Conservation (phyloP, 768 basidiomycete species). For the Imleria badia region DNA sequence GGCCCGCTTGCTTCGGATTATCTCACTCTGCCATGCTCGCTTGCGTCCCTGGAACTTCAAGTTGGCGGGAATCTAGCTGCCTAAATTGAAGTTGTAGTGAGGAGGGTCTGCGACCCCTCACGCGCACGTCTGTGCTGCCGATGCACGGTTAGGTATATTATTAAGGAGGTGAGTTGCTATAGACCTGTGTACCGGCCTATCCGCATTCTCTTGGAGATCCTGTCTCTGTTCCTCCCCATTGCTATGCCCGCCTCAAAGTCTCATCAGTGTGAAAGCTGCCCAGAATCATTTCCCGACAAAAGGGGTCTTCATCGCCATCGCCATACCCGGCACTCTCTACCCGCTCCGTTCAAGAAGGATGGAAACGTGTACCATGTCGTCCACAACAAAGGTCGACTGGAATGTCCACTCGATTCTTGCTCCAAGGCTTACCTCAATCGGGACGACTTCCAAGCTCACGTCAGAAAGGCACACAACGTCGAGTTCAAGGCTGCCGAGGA, state of each 20-base stretch:
- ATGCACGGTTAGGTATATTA: neutral
- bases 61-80: too few relatives aligned
- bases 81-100: too few relatives aligned
- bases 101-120: too few relatives aligned
- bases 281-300: neutral
- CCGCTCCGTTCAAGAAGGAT: neutral
- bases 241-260: neutral
- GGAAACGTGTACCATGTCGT: neutral
- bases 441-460: too few relatives aligned
- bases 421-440: too few relatives aligned
- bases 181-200: neutral
- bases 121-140: too few relatives aligned
- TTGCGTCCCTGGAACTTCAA: too few relatives aligned
- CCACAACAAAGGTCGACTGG: neutral
- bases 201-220: neutral
- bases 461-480: too few relatives aligned
- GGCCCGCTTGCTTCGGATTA: too few relatives aligned
- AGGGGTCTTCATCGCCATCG: neutral
- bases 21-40: too few relatives aligned
- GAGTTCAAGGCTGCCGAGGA: too few relatives aligned
- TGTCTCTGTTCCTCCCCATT: neutral
- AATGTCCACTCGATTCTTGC: too few relatives aligned
- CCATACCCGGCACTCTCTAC: neutral
- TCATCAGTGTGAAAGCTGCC: neutral
- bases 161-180: neutral